Evolutionary conservation across 2,329 filamentous ascomycete species (phyloP).

Genomic region (Biscogniauxia marginata): DNA sequence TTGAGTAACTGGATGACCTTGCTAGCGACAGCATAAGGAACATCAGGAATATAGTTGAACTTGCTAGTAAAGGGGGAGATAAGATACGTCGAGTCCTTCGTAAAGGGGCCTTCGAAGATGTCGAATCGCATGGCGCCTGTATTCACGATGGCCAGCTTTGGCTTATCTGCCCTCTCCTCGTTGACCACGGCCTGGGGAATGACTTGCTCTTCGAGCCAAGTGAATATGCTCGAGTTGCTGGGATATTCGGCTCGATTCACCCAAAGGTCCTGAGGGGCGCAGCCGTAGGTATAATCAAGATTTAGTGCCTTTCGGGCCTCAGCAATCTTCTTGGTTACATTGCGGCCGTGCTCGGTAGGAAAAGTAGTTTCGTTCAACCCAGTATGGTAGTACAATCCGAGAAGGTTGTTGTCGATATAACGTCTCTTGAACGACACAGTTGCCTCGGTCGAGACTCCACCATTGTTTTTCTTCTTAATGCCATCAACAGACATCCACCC

Average conservation of each 20-base stretch:
- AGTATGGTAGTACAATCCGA: conserved; percentile 79
- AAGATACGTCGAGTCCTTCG: conserved; percentile 80
- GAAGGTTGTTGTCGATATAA: conserved; percentile 94
- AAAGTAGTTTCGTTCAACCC: conserved; percentile 71
- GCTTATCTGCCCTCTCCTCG: conserved; percentile 54
- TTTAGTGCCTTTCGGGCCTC: conserved; percentile 67
- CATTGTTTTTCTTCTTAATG: conserved; percentile 38
- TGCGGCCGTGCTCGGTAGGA: conserved; percentile 69
- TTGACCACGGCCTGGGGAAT: conserved; percentile 66
- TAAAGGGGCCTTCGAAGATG: conserved; percentile 90
- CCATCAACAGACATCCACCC: conserved; percentile 88
- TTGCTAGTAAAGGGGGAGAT: conserved; percentile 84
- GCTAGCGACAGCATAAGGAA: conserved; percentile 74
- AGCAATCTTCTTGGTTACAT: conserved; percentile 68
- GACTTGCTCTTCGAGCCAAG: conserved; percentile 74
- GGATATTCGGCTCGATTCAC: conserved; percentile 77
- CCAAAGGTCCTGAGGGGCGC: conserved; percentile 78
- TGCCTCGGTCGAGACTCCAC: conserved; percentile 30
- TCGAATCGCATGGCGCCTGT: conserved; percentile 93
- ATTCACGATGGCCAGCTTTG: conserved; percentile 76
- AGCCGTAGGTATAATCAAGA: conserved; percentile 76
- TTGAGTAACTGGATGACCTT: conserved; percentile 65
- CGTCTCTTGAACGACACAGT: conserved; percentile 66
- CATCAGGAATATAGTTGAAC: conserved; percentile 74
- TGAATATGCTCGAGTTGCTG: conserved; percentile 71